phyloP scores from a whole-genome alignment of 306 rosid genomes.

The Casuarina glauca region DNA sequence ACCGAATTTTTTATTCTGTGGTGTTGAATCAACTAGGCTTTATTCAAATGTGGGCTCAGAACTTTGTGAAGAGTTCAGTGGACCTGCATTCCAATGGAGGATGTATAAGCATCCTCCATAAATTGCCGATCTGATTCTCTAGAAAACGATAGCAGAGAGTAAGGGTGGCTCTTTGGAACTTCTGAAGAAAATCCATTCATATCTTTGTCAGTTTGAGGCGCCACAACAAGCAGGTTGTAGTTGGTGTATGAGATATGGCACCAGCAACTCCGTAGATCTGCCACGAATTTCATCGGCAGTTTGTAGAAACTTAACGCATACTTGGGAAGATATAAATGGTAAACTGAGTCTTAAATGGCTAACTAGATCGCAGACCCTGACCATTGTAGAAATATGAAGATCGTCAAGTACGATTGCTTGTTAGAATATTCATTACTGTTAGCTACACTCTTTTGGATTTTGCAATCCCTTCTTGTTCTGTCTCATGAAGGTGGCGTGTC shows the following conservation, averaged over 20 bases:
- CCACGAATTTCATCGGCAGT: not conserved
- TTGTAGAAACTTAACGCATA: not conserved
- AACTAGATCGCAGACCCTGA: not conserved
- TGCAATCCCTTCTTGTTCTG: not conserved
- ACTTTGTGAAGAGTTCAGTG: not conserved
- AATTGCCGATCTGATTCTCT: not conserved
- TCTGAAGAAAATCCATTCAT: not conserved
- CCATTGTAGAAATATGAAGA: not conserved
- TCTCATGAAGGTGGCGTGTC: not conserved
- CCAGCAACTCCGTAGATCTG: not conserved
- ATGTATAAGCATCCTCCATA: no score
- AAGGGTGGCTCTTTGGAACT: not conserved
- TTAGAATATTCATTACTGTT: not conserved
- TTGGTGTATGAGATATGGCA: not conserved
- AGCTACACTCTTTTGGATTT: not conserved
- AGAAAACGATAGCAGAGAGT: not conserved
- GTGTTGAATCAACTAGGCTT: not conserved
- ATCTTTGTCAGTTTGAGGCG: not conserved
- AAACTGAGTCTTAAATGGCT: not conserved
- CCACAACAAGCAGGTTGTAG: not conserved
- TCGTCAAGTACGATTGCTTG: not conserved
- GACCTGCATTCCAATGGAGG: no score
- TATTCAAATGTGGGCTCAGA: not conserved
- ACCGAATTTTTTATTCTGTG: not conserved
- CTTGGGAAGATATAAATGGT: not conserved